Conservation (phyloP, 352 stramenopile species). For the Phytophthora citricola region DNA sequence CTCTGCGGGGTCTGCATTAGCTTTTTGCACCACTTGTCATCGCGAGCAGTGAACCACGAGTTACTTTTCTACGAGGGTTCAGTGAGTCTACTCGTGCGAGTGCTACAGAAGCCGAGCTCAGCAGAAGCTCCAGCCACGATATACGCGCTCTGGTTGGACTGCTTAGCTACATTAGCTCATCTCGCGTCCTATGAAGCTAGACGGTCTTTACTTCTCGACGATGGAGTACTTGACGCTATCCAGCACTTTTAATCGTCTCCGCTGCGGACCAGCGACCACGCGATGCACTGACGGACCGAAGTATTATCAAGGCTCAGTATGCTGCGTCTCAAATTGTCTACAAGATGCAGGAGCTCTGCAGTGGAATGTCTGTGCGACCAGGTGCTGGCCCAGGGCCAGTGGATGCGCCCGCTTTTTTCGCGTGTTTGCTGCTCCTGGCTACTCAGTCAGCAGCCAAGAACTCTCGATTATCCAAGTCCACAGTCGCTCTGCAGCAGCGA, state of each 20-base stretch:
- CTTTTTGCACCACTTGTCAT: conserved; percentile 80
- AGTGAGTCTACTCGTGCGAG: conserved; percentile 61
- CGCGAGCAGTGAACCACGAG: conserved; percentile 63
- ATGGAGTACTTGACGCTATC: conserved; percentile 70
- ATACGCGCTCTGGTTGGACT: conserved; percentile 64
- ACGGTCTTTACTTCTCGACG: conserved; percentile 53
- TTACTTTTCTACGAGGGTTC: conserved; percentile 72
- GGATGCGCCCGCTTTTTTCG: conserved; percentile 58
- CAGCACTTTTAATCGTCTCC: conserved; percentile 63
- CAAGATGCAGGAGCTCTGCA: conserved; percentile 67
- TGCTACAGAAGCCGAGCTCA: conserved; percentile 52
- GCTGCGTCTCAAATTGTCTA: conserved; percentile 59
- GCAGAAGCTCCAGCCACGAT: conserved; percentile 47
- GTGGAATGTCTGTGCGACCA: conserved; percentile 18
- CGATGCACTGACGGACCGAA: conserved; percentile 49
- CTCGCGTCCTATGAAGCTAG: conserved; percentile 53
- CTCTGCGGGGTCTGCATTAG: conserved; percentile 72
- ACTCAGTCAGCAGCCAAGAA: conserved; percentile 66
- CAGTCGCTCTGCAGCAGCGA: conserved; percentile 53
- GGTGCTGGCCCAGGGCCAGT: conserved; percentile 18
- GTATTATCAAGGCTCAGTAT: conserved; percentile 64
- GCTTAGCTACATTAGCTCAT: conserved; percentile 61
- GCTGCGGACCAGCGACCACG: conserved; percentile 46
- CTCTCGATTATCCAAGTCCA: conserved; percentile 55
- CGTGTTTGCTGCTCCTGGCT: conserved; percentile 65